Conservation (phyloP, 2,329 filamentous ascomycete species). For the Epichloe baconii region DNA sequence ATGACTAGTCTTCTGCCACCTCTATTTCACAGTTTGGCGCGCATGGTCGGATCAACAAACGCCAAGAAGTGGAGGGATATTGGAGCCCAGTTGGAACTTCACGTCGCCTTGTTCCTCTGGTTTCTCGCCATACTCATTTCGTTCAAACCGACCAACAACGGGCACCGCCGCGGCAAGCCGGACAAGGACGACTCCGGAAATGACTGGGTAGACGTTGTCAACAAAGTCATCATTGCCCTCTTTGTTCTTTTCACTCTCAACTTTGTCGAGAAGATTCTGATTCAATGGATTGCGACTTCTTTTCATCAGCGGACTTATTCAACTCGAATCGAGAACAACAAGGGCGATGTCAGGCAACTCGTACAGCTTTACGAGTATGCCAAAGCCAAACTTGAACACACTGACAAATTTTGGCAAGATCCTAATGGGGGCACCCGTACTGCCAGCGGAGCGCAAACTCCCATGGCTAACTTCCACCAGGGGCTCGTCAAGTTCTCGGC, state of each 20-base stretch:
- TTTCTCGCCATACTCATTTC: slow-evolving; percentile 76
- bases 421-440: slow-evolving; percentile 17
- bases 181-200: slow-evolving; percentile 34
- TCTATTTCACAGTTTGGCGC: slow-evolving; percentile 41
- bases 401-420: slow-evolving; percentile 36
- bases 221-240: slow-evolving; percentile 77
- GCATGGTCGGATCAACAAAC: slow-evolving; percentile 67
- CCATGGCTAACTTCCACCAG: slow-evolving; percentile 57
- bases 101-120: slow-evolving; percentile 83
- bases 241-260: slow-evolving; percentile 73
- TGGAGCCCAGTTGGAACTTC: slow-evolving; percentile 72
- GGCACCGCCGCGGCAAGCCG: slow-evolving; percentile 28
- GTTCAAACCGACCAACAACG: slow-evolving; percentile 68
- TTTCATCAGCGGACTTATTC: slow-evolving; percentile 88
- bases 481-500: slow-evolving; percentile 61
- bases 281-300: slow-evolving; percentile 86
- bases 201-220: slow-evolving; percentile 62
- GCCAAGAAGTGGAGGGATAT: slow-evolving; percentile 90
- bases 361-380: slow-evolving; percentile 53
- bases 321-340: slow-evolving; percentile 82
- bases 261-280: slow-evolving; percentile 81
- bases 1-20: slow-evolving; percentile 36
- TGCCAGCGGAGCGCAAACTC: slow-evolving; percentile 55
- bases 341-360: slow-evolving; percentile 62
- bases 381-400: slow-evolving; percentile 54